phyloP scores from a whole-genome alignment of 2,329 filamentous ascomycete species.

The Claviceps digitariae region DNA sequence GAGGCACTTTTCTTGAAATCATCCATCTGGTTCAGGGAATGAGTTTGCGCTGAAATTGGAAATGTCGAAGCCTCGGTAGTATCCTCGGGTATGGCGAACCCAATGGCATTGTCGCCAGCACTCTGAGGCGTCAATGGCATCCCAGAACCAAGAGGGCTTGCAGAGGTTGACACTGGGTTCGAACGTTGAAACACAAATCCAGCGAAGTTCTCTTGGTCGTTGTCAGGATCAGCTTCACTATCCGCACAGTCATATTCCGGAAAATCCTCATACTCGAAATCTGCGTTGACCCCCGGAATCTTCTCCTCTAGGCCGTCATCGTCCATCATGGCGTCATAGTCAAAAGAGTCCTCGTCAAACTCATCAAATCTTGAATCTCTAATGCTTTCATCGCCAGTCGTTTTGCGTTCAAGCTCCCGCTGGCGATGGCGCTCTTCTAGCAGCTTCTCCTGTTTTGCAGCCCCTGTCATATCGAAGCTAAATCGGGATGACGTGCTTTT shows the following conservation, averaged over 20 bases:
- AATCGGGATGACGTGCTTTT: slow-evolving; percentile 69
- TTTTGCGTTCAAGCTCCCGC: slow-evolving; percentile 48
- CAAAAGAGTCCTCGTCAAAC: slow-evolving; percentile 46
- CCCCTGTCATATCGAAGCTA: slow-evolving; percentile 68
- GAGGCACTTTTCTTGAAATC: slow-evolving; percentile 12
- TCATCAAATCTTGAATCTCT: slow-evolving; percentile 46
- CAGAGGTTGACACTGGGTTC: slow-evolving; percentile 33
- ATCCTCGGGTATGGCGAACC: slow-evolving; percentile 39
- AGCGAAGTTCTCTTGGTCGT: slow-evolving; percentile 47
- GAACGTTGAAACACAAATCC: slow-evolving; percentile 46
- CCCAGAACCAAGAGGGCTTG: slow-evolving; percentile 35
- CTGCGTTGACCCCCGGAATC: slow-evolving; percentile 43
- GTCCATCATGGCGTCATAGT: slow-evolving; percentile 51
- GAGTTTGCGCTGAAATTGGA: slow-evolving; percentile 3
- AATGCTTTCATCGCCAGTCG: slow-evolving; percentile 21
- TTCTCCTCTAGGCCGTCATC: slow-evolving; percentile 52
- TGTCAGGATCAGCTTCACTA: slow-evolving; percentile 30
- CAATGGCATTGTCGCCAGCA: slow-evolving; percentile 39
- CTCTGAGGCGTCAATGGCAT: slow-evolving; percentile 41
- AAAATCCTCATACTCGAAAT: slow-evolving; percentile 6
- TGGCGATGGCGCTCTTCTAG: slow-evolving; percentile 62
- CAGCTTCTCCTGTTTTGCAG: slow-evolving; percentile 52
- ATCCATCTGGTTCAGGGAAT: neutral
- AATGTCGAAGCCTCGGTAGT: slow-evolving; percentile 16
- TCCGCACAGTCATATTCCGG: slow-evolving; percentile 6